Base-by-base conservation (phyloP, 306 rosid genomes). In the Cucurbita argyrosperma region DNA sequence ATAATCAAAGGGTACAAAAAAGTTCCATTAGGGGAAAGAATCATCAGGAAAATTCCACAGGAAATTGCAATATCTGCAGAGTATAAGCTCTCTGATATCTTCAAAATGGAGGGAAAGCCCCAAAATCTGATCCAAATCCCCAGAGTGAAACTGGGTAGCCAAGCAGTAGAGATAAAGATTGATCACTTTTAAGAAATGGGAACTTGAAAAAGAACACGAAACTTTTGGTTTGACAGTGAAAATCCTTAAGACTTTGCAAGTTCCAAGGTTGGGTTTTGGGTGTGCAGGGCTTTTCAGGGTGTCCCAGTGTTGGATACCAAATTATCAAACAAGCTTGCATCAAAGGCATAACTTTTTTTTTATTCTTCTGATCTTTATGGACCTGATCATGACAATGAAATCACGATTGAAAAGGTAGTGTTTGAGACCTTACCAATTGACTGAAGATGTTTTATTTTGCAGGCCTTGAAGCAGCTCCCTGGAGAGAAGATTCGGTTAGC, bases 251-350 rank as follows among this genome's bases (percentile, higher is more conserved):
- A 40, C 15, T 64, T 16, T 80, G 78, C 80, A 92, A 96, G 96
- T 92, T 69, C 87, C 98, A 23, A 83, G 82, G 82, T 37, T 92
- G 85, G 96, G 96, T n/a, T 92, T 84, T 82, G 98, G 97, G 76
- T 92, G 96, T 78, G 91, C 45, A 12, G 96, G 92, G 60, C 78
- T 87, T 30, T 30, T 85, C 90, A 11, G 98, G 96, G 62, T 76
- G 80, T 58, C 86, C 83, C 76, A 85, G 79, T 57, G 79, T 79
- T 49, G 96, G 90, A 71, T 83, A 84, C 55, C 61, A 82, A 14
- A 71, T 90, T 18, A 87, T 90, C n/a, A 83, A 76, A 82, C 84
- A 88, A 85, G 95, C 84, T 56, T 90, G 87, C 80, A 47, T 76
- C 4, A 87, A 74, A 79, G 96, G 95, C 8, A 76, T 88, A 57